Conservation (phyloP, 371 early-diverging fungal species). For the Lichtheimia ornata region DNA sequence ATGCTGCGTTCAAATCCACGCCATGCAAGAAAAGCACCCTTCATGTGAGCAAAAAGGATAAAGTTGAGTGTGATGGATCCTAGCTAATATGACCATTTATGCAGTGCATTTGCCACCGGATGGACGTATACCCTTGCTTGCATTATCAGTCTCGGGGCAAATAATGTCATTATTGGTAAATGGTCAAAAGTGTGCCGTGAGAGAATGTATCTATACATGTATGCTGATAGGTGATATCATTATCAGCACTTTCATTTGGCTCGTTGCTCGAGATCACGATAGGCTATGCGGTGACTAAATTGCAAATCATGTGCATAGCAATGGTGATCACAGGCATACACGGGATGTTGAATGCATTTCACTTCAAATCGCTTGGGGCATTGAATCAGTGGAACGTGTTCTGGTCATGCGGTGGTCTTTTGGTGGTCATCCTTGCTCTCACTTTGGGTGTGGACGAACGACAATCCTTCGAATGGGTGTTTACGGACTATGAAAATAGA, state of each 20-base stretch:
- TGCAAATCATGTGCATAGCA: slow-evolving; percentile 28
- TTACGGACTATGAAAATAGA: slow-evolving; percentile 42
- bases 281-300: slow-evolving; percentile 21
- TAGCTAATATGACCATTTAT: slow-evolving; percentile 2
- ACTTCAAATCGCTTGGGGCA: slow-evolving; percentile 21
- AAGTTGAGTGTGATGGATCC: not conserved
- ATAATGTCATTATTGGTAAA: slow-evolving; percentile 45
- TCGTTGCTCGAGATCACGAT: slow-evolving; percentile 28
- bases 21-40: slow-evolving; percentile 21
- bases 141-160: slow-evolving; percentile 42
- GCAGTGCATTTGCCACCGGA: slow-evolving; percentile 47
- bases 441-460: slow-evolving; percentile 21
- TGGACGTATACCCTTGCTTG: slow-evolving; percentile 45
- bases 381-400: slow-evolving; percentile 45
- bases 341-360: slow-evolving; percentile 29
- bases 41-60: slow-evolving; percentile 28
- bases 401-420: slow-evolving; percentile 43
- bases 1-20: slow-evolving; percentile 23
- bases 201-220: not conserved
- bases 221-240: no score
- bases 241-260: slow-evolving; percentile 26
- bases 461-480: slow-evolving; percentile 31
- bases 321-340: slow-evolving; percentile 30
- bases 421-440: slow-evolving; percentile 27
- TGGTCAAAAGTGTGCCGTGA: not conserved